Percentiles rank a stretch among this genome's conserved stretches.
Conservation (phyloP, 441 rosid genomes). For the Gossypium laxum region DNA sequence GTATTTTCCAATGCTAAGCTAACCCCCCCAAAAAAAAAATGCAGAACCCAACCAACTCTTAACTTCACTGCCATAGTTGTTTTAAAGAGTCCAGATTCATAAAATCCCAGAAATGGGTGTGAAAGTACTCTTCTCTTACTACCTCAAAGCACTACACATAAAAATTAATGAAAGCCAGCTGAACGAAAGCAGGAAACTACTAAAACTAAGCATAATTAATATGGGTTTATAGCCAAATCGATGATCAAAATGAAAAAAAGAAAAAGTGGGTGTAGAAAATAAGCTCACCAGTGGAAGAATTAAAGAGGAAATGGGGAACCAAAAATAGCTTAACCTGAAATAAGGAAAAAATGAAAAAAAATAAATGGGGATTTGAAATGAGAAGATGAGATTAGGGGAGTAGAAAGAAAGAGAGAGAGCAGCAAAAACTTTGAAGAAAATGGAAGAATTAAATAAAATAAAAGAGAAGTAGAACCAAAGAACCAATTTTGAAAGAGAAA, state of each 20-base stretch:
- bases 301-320: not conserved
- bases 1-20: not conserved
- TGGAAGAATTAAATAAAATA: no score
- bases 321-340: no score
- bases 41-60: not conserved
- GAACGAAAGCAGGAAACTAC: not conserved
- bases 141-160: not conserved
- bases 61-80: conserved; percentile 1
- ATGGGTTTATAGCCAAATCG: not conserved
- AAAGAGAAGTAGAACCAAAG: no score
- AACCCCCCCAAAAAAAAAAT: not conserved
- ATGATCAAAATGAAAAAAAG: not conserved
- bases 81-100: not conserved
- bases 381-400: no score
- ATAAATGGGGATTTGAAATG: no score
- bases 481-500: no score
- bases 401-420: no score
- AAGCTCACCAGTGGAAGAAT: conserved; percentile 23
- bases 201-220: not conserved
- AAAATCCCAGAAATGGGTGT: conserved; percentile 12
- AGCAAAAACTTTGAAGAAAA: no score
- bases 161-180: conserved; percentile 7
- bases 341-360: no score
- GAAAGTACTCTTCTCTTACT: conserved; percentile 13
- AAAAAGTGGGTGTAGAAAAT: not conserved